Conservation (phyloP, 306 rosid genomes). For the Quercus gilva region DNA sequence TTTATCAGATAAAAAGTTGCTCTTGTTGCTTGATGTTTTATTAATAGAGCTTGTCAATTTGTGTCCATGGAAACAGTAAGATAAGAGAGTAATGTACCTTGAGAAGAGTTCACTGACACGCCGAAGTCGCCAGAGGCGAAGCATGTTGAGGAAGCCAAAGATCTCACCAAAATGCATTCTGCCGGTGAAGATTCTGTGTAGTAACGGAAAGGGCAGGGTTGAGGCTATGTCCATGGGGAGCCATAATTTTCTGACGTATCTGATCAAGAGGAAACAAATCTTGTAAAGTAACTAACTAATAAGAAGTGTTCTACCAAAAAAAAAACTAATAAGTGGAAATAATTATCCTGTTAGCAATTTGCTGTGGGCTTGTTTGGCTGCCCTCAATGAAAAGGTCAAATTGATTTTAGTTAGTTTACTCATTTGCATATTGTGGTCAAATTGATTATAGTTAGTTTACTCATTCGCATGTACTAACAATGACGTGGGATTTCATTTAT, state of each 20-base stretch:
- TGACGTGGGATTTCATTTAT: no score
- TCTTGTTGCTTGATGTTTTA: no score
- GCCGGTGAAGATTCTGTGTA: slow-evolving; percentile 49
- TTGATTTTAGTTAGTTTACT: background rate
- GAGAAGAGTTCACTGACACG: slow-evolving; percentile 71
- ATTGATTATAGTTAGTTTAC: background rate
- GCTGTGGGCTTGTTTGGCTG: background rate
- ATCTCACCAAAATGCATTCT: slow-evolving; percentile 15
- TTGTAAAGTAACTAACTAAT: background rate
- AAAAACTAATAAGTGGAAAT: background rate
- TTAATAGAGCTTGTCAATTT: background rate
- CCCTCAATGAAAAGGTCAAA: background rate
- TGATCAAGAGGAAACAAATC: slow-evolving; percentile 16
- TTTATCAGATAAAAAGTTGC: background rate
- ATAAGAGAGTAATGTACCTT: slow-evolving; percentile 38
- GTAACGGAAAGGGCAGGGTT: slow-evolving; percentile 63
- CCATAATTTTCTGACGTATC: slow-evolving; percentile 59
- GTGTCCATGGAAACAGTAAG: no score
- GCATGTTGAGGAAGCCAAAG: slow-evolving; percentile 72
- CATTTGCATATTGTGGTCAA: background rate
- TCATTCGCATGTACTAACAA: background rate
- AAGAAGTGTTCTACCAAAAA: no score
- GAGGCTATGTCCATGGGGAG: slow-evolving; percentile 75
- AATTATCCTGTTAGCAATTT: background rate
- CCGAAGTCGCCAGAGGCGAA: slow-evolving; percentile 83